Conservation (phyloP, 805 yeast genomes). For the Lipomyces yamanashiensis region DNA sequence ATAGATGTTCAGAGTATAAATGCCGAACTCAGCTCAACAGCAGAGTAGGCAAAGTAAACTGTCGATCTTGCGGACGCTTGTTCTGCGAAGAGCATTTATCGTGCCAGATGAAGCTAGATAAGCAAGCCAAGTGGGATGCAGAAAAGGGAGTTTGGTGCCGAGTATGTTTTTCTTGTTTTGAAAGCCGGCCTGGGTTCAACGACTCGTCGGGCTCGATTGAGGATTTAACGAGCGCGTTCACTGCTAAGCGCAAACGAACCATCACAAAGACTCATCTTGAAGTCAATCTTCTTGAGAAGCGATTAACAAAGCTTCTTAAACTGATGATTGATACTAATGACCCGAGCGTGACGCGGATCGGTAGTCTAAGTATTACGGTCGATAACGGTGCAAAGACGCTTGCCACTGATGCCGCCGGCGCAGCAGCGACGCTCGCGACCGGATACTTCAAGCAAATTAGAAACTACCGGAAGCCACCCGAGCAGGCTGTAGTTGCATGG, state of each 20-base stretch:
- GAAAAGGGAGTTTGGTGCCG: slow-evolving; percentile 66
- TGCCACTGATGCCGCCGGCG: slow-evolving; percentile 36
- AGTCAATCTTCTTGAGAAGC: slow-evolving; percentile 62
- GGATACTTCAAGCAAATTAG: slow-evolving; percentile 30
- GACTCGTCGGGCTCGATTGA: slow-evolving; percentile 50
- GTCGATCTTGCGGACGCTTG: slow-evolving; percentile 75
- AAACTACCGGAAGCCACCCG: slow-evolving; percentile 48
- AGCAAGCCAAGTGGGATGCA: slow-evolving; percentile 55
- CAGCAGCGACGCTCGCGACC: slow-evolving; percentile 34
- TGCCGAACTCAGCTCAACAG: slow-evolving; percentile 55
- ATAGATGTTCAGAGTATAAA: slow-evolving; percentile 48
- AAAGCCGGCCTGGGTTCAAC: slow-evolving; percentile 57
- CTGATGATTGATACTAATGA: slow-evolving; percentile 28
- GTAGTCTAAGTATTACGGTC: slow-evolving; percentile 25
- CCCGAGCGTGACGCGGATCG: slow-evolving; percentile 41
- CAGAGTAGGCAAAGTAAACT: slow-evolving; percentile 65
- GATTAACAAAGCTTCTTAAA: slow-evolving; percentile 47
- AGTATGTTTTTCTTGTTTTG: slow-evolving; percentile 69
- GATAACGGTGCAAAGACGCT: slow-evolving; percentile 41
- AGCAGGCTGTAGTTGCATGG: slow-evolving; percentile 66
- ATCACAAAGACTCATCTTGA: slow-evolving; percentile 58
- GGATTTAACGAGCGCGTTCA: slow-evolving; percentile 56
- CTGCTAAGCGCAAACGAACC: slow-evolving; percentile 48
- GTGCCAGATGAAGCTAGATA: slow-evolving; percentile 57
- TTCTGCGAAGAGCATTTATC: slow-evolving; percentile 69